A percentile compares a stretch with the other conserved stretches of the same genome.
These are phyloP conservation scores for Aspergillus alliaceus DNA, from an alignment of 2,329 filamentous ascomycete genomes.

Conservation along the genomic window DNA sequence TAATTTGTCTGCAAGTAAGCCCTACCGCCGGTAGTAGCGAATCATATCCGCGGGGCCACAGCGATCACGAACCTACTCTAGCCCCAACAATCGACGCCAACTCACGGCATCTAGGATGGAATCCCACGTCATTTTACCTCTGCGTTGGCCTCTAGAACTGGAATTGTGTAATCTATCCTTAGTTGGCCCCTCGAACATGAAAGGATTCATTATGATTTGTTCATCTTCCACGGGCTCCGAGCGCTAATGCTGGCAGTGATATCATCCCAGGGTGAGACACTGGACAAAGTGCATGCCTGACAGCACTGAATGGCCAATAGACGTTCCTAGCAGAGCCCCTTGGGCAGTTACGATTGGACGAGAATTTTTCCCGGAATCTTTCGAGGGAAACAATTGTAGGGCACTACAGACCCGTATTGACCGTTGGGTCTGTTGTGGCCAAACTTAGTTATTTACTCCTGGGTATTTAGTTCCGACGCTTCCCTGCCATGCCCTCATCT, in stretches of 20 bases:
- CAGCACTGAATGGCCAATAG: background rate
- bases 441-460: background rate
- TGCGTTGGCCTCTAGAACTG: background rate
- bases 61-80: background rate
- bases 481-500: slow-evolving; percentile 4
- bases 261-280: background rate
- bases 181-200: background rate
- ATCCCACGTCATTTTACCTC: background rate
- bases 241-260: background rate
- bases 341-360: slow-evolving; percentile 15
- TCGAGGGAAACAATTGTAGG: background rate
- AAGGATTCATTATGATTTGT: slow-evolving; percentile 1
- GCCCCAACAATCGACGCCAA: background rate
- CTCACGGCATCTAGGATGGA: background rate
- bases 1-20: background rate
- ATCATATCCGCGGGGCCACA: too few species aligned
- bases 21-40: slow-evolving; percentile 5
- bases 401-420: background rate
- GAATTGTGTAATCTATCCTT: background rate
- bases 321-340: slow-evolving; percentile 6
- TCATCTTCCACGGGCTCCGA: background rate
- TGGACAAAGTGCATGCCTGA: background rate
- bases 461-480: slow-evolving; percentile 4
- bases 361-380: slow-evolving; percentile 3
- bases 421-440: too few species aligned